phyloP scores from a whole-genome alignment of 1,284 basidiomycete species.

The Rhodotorula glutinis region DNA sequence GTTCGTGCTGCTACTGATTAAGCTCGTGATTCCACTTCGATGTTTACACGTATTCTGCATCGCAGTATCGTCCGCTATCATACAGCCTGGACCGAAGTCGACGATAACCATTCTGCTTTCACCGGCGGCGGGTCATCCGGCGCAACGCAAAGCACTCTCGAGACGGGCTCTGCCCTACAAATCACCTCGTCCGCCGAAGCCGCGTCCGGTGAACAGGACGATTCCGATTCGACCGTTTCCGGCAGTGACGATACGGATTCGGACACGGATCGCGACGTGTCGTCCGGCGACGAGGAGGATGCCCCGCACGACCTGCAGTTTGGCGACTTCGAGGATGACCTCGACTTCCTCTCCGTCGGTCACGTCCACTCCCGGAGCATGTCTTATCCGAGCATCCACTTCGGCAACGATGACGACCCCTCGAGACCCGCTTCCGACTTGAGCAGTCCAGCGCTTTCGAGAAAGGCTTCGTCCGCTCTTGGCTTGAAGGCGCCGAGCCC shows the following conservation, averaged over 20 bases:
- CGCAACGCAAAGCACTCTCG: conserved; percentile 8
- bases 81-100: conserved; percentile 42
- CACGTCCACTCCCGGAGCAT: conserved; percentile 39
- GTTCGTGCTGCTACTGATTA: conserved; percentile 9
- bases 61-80: conserved; percentile 40
- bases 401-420: conserved; percentile 43
- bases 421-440: conserved; percentile 3
- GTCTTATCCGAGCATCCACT: conserved; percentile 43
- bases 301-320: conserved; percentile 36
- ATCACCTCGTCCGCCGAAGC: conserved; percentile 3
- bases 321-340: conserved; percentile 38
- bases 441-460: conserved; percentile 18
- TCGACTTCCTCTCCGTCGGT: conserved; percentile 41
- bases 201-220: conserved; percentile 12
- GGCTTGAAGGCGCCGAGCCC: not conserved
- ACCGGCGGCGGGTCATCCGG: too few species aligned
- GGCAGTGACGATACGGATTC: not conserved
- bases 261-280: conserved; percentile 27
- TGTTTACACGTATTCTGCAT: too few species aligned
- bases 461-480: not conserved
- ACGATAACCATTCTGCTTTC: conserved; percentile 10
- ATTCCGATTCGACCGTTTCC: conserved; percentile 15
- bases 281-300: conserved; percentile 33
- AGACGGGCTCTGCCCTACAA: not conserved
- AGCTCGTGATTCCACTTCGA: not conserved